Evolutionary conservation across 2,329 filamentous ascomycete species (phyloP).

Genomic region (Juglanconis sp.): DNA sequence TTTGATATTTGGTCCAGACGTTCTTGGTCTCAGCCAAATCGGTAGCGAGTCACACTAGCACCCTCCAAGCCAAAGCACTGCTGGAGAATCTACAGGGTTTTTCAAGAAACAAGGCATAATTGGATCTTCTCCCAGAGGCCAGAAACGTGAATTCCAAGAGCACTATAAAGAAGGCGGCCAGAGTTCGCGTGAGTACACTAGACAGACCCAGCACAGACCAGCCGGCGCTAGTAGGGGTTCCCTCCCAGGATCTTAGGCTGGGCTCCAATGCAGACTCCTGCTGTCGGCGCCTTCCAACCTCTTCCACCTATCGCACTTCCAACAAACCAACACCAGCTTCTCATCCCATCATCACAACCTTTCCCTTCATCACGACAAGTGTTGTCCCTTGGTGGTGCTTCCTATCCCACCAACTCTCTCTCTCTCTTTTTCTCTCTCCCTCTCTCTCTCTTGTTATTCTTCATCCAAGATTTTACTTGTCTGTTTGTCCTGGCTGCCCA

Average conservation of each 20-base stretch:
- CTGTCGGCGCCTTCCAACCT: background rate
- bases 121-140: too few relatives aligned
- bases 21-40: too few relatives aligned
- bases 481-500: background rate
- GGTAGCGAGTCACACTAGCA: too few relatives aligned
- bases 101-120: too few relatives aligned
- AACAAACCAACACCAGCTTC: background rate
- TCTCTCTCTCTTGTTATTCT: background rate
- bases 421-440: background rate
- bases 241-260: background rate
- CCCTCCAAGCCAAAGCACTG: too few relatives aligned
- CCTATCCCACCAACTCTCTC: background rate
- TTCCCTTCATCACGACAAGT: conserved; percentile 12
- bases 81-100: too few relatives aligned
- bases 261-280: conserved; percentile 1
- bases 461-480: background rate
- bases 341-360: background rate
- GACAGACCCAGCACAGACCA: background rate
- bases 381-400: background rate
- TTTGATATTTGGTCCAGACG: too few relatives aligned
- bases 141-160: too few relatives aligned
- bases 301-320: background rate
- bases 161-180: too few relatives aligned
- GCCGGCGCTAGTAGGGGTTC: background rate
- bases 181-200: too few relatives aligned